These are phyloP conservation scores for Exophiala xenobiotica DNA, from an alignment of 2,329 filamentous ascomycete species.

Conservation along the genomic window DNA sequence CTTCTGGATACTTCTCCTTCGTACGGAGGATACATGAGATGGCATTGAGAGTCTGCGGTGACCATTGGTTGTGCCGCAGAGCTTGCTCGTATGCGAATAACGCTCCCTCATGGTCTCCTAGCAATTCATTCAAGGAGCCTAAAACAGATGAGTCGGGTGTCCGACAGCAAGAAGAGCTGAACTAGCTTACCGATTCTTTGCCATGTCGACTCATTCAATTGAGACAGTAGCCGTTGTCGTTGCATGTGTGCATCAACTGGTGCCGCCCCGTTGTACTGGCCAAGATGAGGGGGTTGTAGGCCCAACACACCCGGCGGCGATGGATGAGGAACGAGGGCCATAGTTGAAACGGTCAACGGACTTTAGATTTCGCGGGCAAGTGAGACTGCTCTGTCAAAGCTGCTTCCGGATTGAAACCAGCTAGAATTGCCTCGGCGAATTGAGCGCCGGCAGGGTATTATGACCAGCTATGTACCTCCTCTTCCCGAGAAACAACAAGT, in stretches of 20 bases:
- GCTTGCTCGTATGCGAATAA: slow-evolving; percentile 89
- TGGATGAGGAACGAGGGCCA: slow-evolving; percentile 26
- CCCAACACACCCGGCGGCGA: slow-evolving; percentile 26
- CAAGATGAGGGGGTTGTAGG: slow-evolving; percentile 41
- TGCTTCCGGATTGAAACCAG: background rate
- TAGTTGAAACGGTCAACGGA: background rate
- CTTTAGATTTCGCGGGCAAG: background rate
- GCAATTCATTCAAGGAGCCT: slow-evolving; percentile 84
- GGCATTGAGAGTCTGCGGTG: slow-evolving; percentile 86
- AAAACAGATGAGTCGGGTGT: slow-evolving; percentile 14
- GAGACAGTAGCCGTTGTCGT: slow-evolving; percentile 64
- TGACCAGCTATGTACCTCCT: background rate
- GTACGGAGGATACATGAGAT: slow-evolving; percentile 89
- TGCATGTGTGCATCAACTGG: slow-evolving; percentile 45
- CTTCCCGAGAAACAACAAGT: background rate
- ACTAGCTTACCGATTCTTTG: slow-evolving; percentile 82
- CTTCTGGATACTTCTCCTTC: slow-evolving; percentile 89
- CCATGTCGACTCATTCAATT: slow-evolving; percentile 86
- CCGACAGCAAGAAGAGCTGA: slow-evolving; percentile 1
- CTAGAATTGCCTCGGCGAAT: background rate
- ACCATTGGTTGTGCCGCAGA: slow-evolving; percentile 81
- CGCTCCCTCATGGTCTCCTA: slow-evolving; percentile 85
- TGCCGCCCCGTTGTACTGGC: slow-evolving; percentile 47
- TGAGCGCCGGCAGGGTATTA: background rate
- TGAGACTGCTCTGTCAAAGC: background rate